These are phyloP conservation scores for Candida tibetensis DNA, from an alignment of 805 yeast genomes.

Conservation along the genomic window DNA sequence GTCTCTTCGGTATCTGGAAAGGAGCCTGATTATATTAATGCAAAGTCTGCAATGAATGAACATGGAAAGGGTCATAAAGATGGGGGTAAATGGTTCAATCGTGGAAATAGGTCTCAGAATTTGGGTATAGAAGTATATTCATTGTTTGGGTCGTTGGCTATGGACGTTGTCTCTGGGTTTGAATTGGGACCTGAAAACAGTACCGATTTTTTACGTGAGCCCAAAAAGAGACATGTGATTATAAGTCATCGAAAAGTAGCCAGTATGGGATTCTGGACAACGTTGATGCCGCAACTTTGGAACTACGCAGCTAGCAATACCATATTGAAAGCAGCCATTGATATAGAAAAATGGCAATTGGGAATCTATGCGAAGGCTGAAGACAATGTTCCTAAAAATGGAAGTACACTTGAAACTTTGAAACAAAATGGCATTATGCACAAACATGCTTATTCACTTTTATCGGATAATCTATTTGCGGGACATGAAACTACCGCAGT, in stretches of 20 bases:
- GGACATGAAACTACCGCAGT: slow-evolving; percentile 74
- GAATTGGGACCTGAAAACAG: slow-evolving; percentile 53
- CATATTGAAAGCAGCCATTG: slow-evolving; percentile 35
- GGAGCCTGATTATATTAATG: slow-evolving; percentile 34
- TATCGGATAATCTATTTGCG: slow-evolving; percentile 66
- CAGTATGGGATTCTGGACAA: slow-evolving; percentile 64
- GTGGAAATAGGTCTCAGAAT: slow-evolving; percentile 17
- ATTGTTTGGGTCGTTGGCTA: slow-evolving; percentile 67
- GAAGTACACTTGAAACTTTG: slow-evolving; percentile 35
- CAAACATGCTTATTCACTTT: slow-evolving; percentile 35
- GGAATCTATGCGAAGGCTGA: slow-evolving; percentile 34
- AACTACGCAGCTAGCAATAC: slow-evolving; percentile 43
- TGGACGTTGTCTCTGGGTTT: slow-evolving; percentile 65
- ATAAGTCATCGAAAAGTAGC: slow-evolving; percentile 49
- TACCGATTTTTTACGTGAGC: slow-evolving; percentile 42
- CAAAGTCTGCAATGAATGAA: slow-evolving; percentile 27
- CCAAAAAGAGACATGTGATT: slow-evolving; percentile 36
- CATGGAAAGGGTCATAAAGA: slow-evolving; percentile 32
- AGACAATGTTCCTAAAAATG: slow-evolving; percentile 25
- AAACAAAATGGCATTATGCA: slow-evolving; percentile 31
- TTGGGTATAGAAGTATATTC: slow-evolving; percentile 54
- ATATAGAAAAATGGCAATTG: slow-evolving; percentile 48
- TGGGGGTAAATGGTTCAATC: slow-evolving; percentile 31
- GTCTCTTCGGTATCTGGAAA: slow-evolving; percentile 28
- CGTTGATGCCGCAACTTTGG: slow-evolving; percentile 56